These are phyloP conservation scores for Tremella yokohamensis DNA, from an alignment of 768 basidiomycete genomes.

Conservation along the genomic window DNA sequence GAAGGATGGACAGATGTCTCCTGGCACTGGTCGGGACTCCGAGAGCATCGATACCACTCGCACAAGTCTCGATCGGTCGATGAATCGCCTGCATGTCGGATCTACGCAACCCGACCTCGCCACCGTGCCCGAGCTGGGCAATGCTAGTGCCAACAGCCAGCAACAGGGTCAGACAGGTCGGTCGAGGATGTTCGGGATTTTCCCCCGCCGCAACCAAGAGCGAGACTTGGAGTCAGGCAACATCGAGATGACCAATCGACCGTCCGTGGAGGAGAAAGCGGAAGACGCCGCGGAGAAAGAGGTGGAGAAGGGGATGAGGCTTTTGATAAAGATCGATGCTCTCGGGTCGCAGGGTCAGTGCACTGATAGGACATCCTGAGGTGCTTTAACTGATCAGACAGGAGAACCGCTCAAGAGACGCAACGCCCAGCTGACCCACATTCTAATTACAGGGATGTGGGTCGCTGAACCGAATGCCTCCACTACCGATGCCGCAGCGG, in stretches of 20 bases:
- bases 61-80: slow-evolving; percentile 19
- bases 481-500: neutral
- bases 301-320: slow-evolving; percentile 63
- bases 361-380: neutral
- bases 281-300: slow-evolving; percentile 29
- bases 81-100: slow-evolving; percentile 10
- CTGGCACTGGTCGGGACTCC: slow-evolving; percentile 7
- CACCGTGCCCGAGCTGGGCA: slow-evolving; percentile 31
- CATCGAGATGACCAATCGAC: slow-evolving; percentile 34
- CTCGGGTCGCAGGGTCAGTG: slow-evolving; percentile 71
- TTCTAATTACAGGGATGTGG: slow-evolving; percentile 71
- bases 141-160: slow-evolving; percentile 2
- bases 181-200: slow-evolving; percentile 28
- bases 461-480: slow-evolving; percentile 32
- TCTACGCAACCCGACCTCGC: slow-evolving; percentile 24
- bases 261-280: slow-evolving; percentile 50
- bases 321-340: slow-evolving; percentile 75
- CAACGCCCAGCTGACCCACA: slow-evolving; percentile 85
- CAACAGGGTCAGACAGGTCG: slow-evolving; percentile 12
- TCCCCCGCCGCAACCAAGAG: slow-evolving; percentile 25
- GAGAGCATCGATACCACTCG: slow-evolving; percentile 26
- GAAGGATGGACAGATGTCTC: neutral
- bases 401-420: slow-evolving; percentile 57
- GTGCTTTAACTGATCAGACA: slow-evolving; percentile 18
- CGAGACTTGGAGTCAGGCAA: slow-evolving; percentile 35